Evolutionary conservation across 371 early-diverging fungal genomes (phyloP).

Genomic region (Mortierella sp.): DNA sequence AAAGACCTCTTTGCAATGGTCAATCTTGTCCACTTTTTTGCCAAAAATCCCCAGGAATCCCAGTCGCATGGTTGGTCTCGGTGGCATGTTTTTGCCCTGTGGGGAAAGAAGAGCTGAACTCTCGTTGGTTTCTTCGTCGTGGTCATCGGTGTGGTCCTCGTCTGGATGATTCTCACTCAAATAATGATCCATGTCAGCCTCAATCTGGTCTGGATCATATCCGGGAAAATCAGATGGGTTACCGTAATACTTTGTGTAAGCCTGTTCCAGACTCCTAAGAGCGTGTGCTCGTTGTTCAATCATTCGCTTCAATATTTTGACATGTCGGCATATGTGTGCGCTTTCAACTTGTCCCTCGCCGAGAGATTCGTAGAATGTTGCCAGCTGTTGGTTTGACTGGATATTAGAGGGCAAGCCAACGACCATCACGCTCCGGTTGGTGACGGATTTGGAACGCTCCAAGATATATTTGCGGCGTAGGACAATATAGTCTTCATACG

Average conservation of each 20-base stretch:
- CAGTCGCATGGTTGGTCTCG: conserved; percentile 44
- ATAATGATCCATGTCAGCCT: conserved; percentile 32
- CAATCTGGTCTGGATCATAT: conserved; percentile 51
- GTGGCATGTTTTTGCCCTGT: conserved; percentile 12
- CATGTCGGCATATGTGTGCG: conserved; percentile 70
- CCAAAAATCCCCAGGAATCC: conserved; percentile 55
- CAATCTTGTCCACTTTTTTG: conserved; percentile 58
- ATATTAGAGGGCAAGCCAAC: conserved; percentile 68
- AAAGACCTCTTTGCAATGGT: conserved; percentile 47
- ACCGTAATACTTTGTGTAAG: conserved; percentile 49
- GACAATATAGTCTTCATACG: conserved; percentile 69
- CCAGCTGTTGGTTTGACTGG: conserved; percentile 63
- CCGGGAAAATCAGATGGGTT: conserved; percentile 47
- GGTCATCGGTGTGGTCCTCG: background rate
- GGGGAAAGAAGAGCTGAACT: conserved; percentile 24
- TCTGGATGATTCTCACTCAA: background rate
- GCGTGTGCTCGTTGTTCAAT: conserved; percentile 56
- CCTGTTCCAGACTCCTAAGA: conserved; percentile 53
- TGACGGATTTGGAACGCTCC: conserved; percentile 62
- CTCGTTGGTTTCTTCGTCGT: conserved; percentile 18
- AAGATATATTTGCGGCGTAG: conserved; percentile 67
- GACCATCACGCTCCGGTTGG: conserved; percentile 71
- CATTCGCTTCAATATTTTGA: conserved; percentile 54
- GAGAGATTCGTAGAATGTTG: conserved; percentile 70
- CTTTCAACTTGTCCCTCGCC: conserved; percentile 71